phyloP scores from a whole-genome alignment of 257 asterid genomes.

The Fraxinus quadrangulata region DNA sequence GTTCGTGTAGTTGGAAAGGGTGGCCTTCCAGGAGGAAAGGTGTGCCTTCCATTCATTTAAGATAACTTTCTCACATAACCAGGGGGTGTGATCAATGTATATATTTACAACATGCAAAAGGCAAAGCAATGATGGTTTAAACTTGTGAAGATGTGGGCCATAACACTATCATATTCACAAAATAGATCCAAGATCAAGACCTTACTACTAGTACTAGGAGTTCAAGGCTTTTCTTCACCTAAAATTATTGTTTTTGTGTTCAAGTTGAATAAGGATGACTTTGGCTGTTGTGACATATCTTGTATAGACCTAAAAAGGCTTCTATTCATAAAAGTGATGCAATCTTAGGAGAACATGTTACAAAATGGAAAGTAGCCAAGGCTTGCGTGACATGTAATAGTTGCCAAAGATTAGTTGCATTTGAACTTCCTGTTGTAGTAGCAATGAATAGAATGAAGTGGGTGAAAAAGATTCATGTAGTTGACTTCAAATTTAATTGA shows the following conservation, averaged over 20 bases:
- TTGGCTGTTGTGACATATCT: background rate
- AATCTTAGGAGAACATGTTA: background rate
- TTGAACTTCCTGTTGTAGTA: too few species aligned
- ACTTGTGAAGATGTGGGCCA: background rate
- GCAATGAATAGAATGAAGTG: background rate
- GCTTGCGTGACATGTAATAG: background rate
- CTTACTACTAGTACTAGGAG: background rate
- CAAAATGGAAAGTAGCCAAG: background rate
- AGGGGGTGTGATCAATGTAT: background rate
- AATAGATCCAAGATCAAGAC: background rate
- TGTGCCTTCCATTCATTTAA: constrained; percentile 29
- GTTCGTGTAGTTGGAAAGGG: constrained; percentile 92
- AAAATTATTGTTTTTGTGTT: background rate
- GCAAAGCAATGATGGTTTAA: background rate
- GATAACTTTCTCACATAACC: background rate
- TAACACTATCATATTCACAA: background rate
- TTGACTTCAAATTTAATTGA: background rate
- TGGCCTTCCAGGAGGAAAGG: constrained; percentile 97
- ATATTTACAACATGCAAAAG: background rate
- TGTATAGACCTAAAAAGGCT: too few species aligned
- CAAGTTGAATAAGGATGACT: background rate
- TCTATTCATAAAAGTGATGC: background rate
- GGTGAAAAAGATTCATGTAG: too few species aligned
- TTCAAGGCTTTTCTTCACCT: background rate
- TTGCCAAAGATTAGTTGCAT: too few species aligned